phyloP scores from a whole-genome alignment of 148 eudicot genomes.

The Amaranthus hypochondriacus region DNA sequence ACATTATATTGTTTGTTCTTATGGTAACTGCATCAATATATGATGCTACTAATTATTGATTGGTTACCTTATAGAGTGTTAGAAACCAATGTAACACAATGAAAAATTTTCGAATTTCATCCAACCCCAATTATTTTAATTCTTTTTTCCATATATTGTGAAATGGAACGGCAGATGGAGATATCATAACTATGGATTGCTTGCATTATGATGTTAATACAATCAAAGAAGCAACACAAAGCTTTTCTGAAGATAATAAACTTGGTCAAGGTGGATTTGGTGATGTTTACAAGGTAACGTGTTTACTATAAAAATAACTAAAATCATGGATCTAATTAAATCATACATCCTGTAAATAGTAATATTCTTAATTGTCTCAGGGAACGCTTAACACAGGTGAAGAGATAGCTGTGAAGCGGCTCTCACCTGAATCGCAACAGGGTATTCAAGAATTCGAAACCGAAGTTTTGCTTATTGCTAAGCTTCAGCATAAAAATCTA shows the following conservation, averaged over 20 bases:
- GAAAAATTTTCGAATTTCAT: neutral
- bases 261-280: constrained; percentile 34
- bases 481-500: constrained; percentile 34
- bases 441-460: constrained; percentile 30
- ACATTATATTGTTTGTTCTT: no score
- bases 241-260: constrained; percentile 24
- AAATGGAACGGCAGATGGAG: constrained; percentile 10
- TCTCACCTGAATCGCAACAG: constrained; percentile 24
- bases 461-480: constrained; percentile 30
- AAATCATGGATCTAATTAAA: no score
- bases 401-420: constrained; percentile 33
- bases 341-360: no score
- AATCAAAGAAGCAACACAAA: constrained; percentile 26
- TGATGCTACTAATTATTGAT: no score
- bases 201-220: constrained; percentile 23
- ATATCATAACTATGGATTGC: constrained; percentile 19
- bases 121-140: neutral
- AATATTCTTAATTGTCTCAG: neutral
- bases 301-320: no score
- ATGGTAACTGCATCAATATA: neutral
- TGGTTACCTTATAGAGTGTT: neutral
- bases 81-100: neutral
- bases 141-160: neutral
- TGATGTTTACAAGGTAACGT: constrained; percentile 1
- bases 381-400: constrained; percentile 28